These are phyloP conservation scores for Hanseniaspora lindneri DNA, from an alignment of 805 yeast species.

Conservation along the genomic window DNA sequence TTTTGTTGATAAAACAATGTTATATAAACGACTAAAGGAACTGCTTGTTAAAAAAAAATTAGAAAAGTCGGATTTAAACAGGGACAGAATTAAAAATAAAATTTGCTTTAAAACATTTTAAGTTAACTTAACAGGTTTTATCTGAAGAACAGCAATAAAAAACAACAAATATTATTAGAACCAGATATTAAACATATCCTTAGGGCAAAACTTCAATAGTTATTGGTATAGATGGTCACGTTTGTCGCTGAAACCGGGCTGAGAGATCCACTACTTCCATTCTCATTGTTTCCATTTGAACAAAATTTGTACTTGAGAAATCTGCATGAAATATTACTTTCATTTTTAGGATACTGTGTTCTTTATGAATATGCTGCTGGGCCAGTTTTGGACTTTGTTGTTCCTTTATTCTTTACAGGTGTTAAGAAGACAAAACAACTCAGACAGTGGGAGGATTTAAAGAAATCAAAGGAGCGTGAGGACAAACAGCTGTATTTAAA, in stretches of 20 bases:
- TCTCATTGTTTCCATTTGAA: conserved; percentile 30
- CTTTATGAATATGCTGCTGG: conserved; percentile 44
- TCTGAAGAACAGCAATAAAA: too few relatives aligned
- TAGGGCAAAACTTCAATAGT: neutral
- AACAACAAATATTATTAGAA: too few relatives aligned
- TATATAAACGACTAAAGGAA: too few relatives aligned
- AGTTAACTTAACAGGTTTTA: too few relatives aligned
- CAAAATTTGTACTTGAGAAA: conserved; percentile 39
- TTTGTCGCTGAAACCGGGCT: conserved; percentile 10
- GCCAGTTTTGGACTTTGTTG: neutral
- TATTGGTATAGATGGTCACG: neutral
- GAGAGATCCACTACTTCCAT: conserved; percentile 25
- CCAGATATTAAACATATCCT: too few relatives aligned
- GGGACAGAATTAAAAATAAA: too few relatives aligned
- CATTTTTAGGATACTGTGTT: conserved; percentile 44
- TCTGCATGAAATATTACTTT: conserved; percentile 59
- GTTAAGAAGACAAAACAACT: conserved; percentile 20
- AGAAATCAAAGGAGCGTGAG: conserved; percentile 31
- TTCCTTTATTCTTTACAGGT: conserved; percentile 5
- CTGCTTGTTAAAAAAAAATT: too few relatives aligned
- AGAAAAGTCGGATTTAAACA: too few relatives aligned
- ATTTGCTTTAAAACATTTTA: too few relatives aligned
- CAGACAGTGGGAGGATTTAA: conserved; percentile 41
- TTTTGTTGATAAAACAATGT: too few relatives aligned
- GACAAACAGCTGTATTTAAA: conserved; percentile 38